phyloP scores from a whole-genome alignment of 2,329 filamentous ascomycete genomes.

The Alternaria sp. region DNA sequence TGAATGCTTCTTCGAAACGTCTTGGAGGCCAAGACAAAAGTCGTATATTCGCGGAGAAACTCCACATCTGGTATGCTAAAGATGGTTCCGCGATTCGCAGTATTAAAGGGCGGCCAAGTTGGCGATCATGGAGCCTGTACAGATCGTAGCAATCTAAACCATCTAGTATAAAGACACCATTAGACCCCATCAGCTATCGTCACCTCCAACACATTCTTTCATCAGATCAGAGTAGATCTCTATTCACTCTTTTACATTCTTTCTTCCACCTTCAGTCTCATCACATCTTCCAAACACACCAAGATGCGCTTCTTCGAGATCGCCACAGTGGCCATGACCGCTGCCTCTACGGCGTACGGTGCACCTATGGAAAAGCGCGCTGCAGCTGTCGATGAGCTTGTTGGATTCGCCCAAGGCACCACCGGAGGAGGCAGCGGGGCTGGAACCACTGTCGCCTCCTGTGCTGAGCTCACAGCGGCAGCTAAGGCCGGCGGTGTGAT shows the following conservation, averaged over 20 bases:
- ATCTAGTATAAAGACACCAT: conserved; percentile 16
- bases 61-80: conserved; percentile 9
- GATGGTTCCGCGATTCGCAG: conserved; percentile 8
- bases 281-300: neutral
- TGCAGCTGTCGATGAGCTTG: conserved; percentile 38
- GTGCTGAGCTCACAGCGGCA: conserved; percentile 58
- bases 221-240: conserved; percentile 23
- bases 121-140: conserved; percentile 15
- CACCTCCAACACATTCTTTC: conserved; percentile 2
- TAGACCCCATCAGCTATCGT: neutral
- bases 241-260: conserved; percentile 21
- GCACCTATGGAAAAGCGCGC: conserved; percentile 35
- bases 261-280: conserved; percentile 5
- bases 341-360: conserved; percentile 31
- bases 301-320: conserved; percentile 39
- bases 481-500: conserved; percentile 49
- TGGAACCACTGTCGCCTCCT: conserved; percentile 61
- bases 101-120: conserved; percentile 25
- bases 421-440: conserved; percentile 63
- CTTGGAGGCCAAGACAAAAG: conserved; percentile 1
- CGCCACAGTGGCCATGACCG: conserved; percentile 32
- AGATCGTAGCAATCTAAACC: conserved; percentile 3
- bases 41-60: conserved; percentile 23
- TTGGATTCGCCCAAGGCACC: conserved; percentile 60
- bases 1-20: neutral